Base-by-base conservation (phyloP, 2,329 filamentous ascomycete genomes). In the Zarea fungicola region DNA sequence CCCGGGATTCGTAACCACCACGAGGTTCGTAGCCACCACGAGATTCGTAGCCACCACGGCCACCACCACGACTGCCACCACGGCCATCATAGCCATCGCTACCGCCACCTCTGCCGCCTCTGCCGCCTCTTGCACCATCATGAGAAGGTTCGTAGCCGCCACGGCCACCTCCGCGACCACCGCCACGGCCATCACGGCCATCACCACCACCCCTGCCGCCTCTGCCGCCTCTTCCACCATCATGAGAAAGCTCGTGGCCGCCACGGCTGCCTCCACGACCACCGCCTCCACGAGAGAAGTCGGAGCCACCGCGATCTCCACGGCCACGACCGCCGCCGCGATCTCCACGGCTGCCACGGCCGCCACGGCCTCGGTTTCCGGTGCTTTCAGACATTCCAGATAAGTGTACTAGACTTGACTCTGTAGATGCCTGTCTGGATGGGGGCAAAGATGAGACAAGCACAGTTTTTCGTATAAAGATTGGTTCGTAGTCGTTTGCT, bases 301-400 rank as follows among this genome's bases (percentile, higher is more conserved):
- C 42, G 13, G 51, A 50, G 14, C 55, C 60, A 6, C 60, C 51
- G n/a, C 60, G 55, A 10, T 58, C 58, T 25, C 56, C 57, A n/a
- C 58, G 55, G 10, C 54, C 52, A 40, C 53, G 49, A n/a, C 55
- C 48, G 11, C 56, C 56, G 16, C 55, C 42, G 21, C 55, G 35
- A 18, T 22, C 36, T 2, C 22, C 36, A 9, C 36, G 21, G 21
- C 11, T 9, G 36, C 36, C 21, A 19, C 36, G 13, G n/a, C 36
- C 22, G 41, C 41, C 29, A 22, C 29, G 41, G 21, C 41, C 29
- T 34, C 41, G 29, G 21, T 34, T 34, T 43, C 42, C 41, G 18
- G 26, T 21, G 16, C 19, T 44, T 22, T 44, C 42, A 13, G 42
- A 26, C 42, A 44, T 44, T n/a, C n/a, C n/a, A n/a, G n/a, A n/a